Evolutionary conservation across 345 rosid species (phyloP).

Genomic region (Angophora floribunda): DNA sequence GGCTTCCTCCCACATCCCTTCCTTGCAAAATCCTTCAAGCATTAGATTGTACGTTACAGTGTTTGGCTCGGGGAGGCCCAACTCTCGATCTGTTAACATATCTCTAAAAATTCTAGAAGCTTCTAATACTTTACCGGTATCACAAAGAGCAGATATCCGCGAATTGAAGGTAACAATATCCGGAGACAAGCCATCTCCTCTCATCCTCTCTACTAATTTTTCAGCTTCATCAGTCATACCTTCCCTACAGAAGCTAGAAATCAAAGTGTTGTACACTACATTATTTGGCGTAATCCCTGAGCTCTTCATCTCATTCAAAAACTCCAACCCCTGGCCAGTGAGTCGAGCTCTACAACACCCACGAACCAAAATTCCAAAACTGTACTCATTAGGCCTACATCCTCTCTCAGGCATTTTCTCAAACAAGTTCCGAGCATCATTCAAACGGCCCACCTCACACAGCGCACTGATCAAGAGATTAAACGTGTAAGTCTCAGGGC

Average conservation of each 20-base stretch:
- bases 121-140: slow-evolving; percentile 59
- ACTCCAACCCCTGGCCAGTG: slow-evolving; percentile 40
- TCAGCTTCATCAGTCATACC: slow-evolving; percentile 79
- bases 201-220: slow-evolving; percentile 73
- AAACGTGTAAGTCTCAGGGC: slow-evolving; percentile 74
- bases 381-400: slow-evolving; percentile 73
- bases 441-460: slow-evolving; percentile 58
- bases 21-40: slow-evolving; percentile 72
- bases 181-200: slow-evolving; percentile 59
- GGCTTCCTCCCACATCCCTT: slow-evolving; percentile 83
- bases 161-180: slow-evolving; percentile 83
- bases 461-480: slow-evolving; percentile 59
- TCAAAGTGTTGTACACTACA: slow-evolving; percentile 73
- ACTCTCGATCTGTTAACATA: slow-evolving; percentile 64
- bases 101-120: slow-evolving; percentile 93
- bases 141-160: slow-evolving; percentile 80
- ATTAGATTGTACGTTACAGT: slow-evolving; percentile 64
- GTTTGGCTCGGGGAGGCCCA: slow-evolving; percentile 87
- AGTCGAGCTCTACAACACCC: slow-evolving; percentile 77
- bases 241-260: slow-evolving; percentile 72
- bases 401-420: slow-evolving; percentile 83
- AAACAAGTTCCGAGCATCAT: slow-evolving; percentile 63
- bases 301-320: slow-evolving; percentile 44
- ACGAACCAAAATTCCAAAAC: slow-evolving; percentile 72
- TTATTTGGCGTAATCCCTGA: slow-evolving; percentile 44